Percentiles rank a stretch among this genome's conserved stretches.
phyloP scores from a whole-genome alignment of 306 rosid genomes.

The Ziziphus jujuba region DNA sequence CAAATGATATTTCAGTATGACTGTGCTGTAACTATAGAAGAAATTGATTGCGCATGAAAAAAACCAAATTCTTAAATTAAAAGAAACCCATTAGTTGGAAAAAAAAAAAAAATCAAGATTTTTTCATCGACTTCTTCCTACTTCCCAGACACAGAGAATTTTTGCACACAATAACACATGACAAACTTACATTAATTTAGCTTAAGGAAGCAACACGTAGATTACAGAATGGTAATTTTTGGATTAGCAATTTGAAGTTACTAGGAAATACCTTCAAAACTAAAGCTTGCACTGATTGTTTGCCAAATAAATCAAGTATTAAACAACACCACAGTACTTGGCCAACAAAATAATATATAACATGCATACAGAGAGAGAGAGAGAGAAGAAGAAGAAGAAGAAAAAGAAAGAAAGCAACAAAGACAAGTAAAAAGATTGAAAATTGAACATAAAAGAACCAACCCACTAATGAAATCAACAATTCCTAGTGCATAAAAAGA shows the following conservation, averaged over 20 bases:
- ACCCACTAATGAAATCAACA: too few relatives aligned
- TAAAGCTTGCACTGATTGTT: background rate
- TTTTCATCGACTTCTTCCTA: slow-evolving; percentile 3
- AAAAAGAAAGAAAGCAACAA: too few relatives aligned
- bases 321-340: too few relatives aligned
- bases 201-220: background rate
- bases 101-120: background rate
- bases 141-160: background rate
- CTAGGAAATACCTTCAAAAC: background rate
- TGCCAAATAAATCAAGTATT: background rate
- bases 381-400: too few relatives aligned
- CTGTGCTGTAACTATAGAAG: background rate
- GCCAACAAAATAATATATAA: too few relatives aligned
- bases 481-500: background rate
- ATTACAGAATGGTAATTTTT: background rate
- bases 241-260: background rate
- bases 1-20: too few relatives aligned
- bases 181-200: background rate
- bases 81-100: background rate
- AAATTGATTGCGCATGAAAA: background rate
- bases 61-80: background rate
- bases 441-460: too few relatives aligned
- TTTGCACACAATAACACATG: background rate
- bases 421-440: too few relatives aligned
- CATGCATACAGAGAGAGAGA: too few relatives aligned